Evolutionary conservation across 1,139 yeast species (phyloP).

Genomic region (Geotrichum aggregatum): DNA sequence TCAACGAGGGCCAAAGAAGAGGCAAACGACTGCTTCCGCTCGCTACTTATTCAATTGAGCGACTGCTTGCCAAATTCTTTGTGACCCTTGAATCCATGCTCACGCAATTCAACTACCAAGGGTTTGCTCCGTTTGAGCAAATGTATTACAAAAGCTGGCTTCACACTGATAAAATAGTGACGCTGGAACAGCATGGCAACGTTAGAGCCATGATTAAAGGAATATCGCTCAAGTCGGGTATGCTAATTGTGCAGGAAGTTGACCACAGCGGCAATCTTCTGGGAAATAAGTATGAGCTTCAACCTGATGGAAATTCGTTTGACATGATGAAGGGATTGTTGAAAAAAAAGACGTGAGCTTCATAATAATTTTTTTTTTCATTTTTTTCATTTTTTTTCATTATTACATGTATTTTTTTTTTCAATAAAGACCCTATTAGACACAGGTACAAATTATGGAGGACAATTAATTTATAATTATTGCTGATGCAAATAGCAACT

Average conservation of each 20-base stretch:
- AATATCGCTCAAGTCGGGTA: slow-evolving; percentile 77
- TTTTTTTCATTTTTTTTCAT: background rate
- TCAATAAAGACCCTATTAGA: no score
- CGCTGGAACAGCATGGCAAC: slow-evolving; percentile 44
- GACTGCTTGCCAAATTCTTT: slow-evolving; percentile 65
- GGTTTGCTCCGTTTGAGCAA: slow-evolving; percentile 65
- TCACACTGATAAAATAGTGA: slow-evolving; percentile 65
- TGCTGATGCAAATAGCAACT: no score
- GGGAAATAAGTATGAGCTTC: slow-evolving; percentile 59
- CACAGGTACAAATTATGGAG: no score
- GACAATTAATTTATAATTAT: no score
- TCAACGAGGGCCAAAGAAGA: slow-evolving; percentile 47
- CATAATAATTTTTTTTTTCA: background rate
- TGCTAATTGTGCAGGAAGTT: slow-evolving; percentile 69
- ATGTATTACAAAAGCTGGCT: slow-evolving; percentile 82
- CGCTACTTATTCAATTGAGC: slow-evolving; percentile 50
- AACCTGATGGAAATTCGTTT: slow-evolving; percentile 96
- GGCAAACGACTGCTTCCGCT: slow-evolving; percentile 34
- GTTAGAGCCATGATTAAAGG: slow-evolving; percentile 67
- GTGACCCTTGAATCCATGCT: slow-evolving; percentile 59
- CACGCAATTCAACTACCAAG: slow-evolving; percentile 55
- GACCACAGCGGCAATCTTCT: slow-evolving; percentile 40
- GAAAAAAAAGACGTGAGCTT: slow-evolving; percentile 36
- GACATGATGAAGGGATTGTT: slow-evolving; percentile 90
- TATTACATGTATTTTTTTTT: no score